Evolutionary conservation across 2,329 filamentous ascomycete genomes (phyloP).

Genomic region (Exserohilum rostratum): DNA sequence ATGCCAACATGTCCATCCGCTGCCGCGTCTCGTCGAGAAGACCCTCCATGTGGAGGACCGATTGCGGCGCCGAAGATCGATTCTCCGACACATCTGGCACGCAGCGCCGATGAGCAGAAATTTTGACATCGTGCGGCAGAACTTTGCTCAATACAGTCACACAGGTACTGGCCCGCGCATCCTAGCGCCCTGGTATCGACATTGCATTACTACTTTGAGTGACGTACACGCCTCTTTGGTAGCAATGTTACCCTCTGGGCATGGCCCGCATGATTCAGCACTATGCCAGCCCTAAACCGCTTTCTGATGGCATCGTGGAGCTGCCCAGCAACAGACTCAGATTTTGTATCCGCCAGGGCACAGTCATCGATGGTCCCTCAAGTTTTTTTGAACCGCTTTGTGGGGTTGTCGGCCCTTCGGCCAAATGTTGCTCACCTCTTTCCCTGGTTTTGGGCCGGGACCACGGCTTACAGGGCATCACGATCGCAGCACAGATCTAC

Average conservation of each 20-base stretch:
- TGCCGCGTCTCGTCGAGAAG: slow-evolving; percentile 2
- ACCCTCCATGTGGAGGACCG: slow-evolving; percentile 19
- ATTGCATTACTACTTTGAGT: slow-evolving; percentile 9
- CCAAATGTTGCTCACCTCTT: slow-evolving; percentile 5
- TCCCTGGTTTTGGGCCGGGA: slow-evolving; percentile 1
- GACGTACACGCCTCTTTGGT: slow-evolving; percentile 1
- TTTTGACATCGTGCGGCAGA: slow-evolving; percentile 26
- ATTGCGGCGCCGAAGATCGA: slow-evolving; percentile 28
- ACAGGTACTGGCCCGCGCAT: neutral
- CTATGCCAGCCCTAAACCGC: neutral
- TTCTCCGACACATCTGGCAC: slow-evolving; percentile 12
- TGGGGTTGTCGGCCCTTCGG: slow-evolving; percentile 12
- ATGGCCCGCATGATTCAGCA: slow-evolving; percentile 2
- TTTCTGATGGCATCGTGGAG: slow-evolving; percentile 1
- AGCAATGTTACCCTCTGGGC: slow-evolving; percentile 1
- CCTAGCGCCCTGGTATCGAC: slow-evolving; percentile 4
- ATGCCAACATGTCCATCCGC: neutral
- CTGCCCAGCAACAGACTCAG: neutral
- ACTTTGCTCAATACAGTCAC: slow-evolving; percentile 15
- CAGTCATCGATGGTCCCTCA: slow-evolving; percentile 3
- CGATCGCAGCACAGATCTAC: slow-evolving; percentile 5
- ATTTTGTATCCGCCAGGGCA: neutral
- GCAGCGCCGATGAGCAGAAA: slow-evolving; percentile 28
- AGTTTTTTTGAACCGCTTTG: slow-evolving; percentile 6
- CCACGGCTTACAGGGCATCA: slow-evolving; percentile 3